phyloP scores from a whole-genome alignment of 768 basidiomycete genomes.

The Hebeloma cylindrosporum region DNA sequence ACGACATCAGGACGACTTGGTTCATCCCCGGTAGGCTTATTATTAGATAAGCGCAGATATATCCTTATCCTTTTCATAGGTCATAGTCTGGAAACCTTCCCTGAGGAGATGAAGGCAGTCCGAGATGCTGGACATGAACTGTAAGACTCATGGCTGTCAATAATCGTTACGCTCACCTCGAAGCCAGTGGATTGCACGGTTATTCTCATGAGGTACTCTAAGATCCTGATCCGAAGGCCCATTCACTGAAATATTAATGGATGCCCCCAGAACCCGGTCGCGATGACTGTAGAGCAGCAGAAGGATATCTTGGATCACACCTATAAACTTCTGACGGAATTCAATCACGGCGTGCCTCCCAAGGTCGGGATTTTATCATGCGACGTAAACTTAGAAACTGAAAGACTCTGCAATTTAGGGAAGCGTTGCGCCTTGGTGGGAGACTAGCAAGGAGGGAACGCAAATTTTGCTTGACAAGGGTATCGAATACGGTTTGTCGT shows the following conservation, averaged over 20 bases:
- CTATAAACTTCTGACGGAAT: conserved; percentile 60
- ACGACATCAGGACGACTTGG: conserved; percentile 67
- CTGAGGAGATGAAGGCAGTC: conserved; percentile 64
- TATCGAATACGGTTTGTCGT: conserved; percentile 62
- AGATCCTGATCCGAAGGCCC: too few relatives aligned
- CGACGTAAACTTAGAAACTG: background rate
- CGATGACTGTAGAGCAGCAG: conserved; percentile 65
- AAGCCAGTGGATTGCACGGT: conserved; percentile 58
- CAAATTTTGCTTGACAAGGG: conserved; percentile 67
- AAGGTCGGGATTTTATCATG: conserved; percentile 29
- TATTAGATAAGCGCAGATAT: too few relatives aligned
- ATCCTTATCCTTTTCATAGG: conserved; percentile 33
- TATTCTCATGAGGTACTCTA: conserved; percentile 77
- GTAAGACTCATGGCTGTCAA: conserved; percentile 25
- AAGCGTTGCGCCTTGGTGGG: conserved; percentile 81
- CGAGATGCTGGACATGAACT: conserved; percentile 76
- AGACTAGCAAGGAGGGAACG: conserved; percentile 66
- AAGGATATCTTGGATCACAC: conserved; percentile 70
- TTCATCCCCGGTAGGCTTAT: conserved; percentile 61
- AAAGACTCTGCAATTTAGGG: conserved; percentile 35
- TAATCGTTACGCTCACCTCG: background rate
- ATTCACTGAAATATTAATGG: too few relatives aligned
- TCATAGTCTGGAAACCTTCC: conserved; percentile 76
- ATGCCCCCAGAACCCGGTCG: conserved; percentile 66
- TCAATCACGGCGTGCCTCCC: conserved; percentile 59